Evolutionary conservation across 345 rosid genomes (phyloP), one percentile per base, ranked within the genome.

Genomic region (Euphorbia tirucalli): DNA sequence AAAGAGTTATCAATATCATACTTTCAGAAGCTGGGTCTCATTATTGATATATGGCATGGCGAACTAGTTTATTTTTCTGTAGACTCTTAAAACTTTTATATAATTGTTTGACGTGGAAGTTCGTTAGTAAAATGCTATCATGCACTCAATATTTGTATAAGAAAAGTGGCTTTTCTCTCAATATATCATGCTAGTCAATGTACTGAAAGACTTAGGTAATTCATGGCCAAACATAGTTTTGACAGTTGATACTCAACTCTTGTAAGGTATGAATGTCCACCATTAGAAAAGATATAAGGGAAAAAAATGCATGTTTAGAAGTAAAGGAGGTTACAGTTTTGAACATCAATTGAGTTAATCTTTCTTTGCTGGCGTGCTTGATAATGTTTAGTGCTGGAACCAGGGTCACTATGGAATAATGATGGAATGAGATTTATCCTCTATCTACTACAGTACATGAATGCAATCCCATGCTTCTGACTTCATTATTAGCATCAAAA

Each of bases 1-100:
- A 11, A 27, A 31, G n/a, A 30, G 10, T 28, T 28, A 15, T 14
- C 3, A 3, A 28, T 28, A 30, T 60, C 24, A 14, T 11, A 6
- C n/a, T 55, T 1, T 13, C 41, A 9, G 10, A 30, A 50, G 6
- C 19, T 30, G 28, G 55, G 44, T 52, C 55, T 24, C 22, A 2
- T 52, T 9, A 32, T 50, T 50, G 60, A 32, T 52, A n/a, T 39
- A 30, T 71, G 43, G 48, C 27, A 25, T 61, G n/a, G 74, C 61
- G 18, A 71, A 22, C 28, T 31, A 52, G 27, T 52, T 37, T 31
- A 31, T 25, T 52, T 13, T 30, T 52, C 15, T 2, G 0, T 4
- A 19, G 44, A 19, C 43, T 28, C 44, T 49, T 49, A 3, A 7
- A 31, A 32, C 1, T 32, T 4, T 32, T 31, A 30, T 21, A 0